Evolutionary conservation across 2,329 filamentous ascomycete species (phyloP), one percentile per base, ranked within the genome.

Genomic region (Ophiocordyceps robertsii): DNA sequence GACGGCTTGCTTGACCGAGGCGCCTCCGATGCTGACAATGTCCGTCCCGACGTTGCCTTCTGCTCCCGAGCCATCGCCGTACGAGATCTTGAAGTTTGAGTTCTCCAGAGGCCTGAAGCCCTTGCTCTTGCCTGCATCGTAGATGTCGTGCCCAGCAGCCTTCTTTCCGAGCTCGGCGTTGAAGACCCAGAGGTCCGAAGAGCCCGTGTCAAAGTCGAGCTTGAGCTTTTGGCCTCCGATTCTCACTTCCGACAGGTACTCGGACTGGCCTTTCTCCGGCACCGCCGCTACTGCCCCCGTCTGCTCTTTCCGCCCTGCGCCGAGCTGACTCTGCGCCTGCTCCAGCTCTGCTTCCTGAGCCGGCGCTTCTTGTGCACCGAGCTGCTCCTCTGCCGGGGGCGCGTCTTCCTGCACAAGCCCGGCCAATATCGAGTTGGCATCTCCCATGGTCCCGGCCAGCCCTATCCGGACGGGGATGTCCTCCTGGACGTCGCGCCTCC

Each of bases 201-300:
- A 85, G 44, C 82, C 82, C n/a, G 80, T 82, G 60, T 87, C 82
- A 55, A 87, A 84, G 57, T 84, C 76, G 56, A 87, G 63, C 53
- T 78, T 75, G 44, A 87, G 53, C 5, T 68, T 72, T 61, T 86
- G 82, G 6, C 77, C 79, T 45, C 82, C 82, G 48, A 87, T 73
- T 14, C 57, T 70, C 41, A 86, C 77, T 0, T 79, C 78, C 1
- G 78, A 73, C 6, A 86, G 66, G 54, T 82, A 87, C 51, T 83
- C 74, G 38, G 73, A 69, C 51, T 82, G 80, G 47, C 75, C 73
- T 33, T 69, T 54, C 45, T 78, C 75, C 0, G 82, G 82, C 6
- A 67, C 75, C 33, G 79, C 77, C 16, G 67, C 62, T 19, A 84
- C 82, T 9, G 64, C 60, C 38, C 81, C 81, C 30, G 59, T 68